Conservation (phyloP, 495 filamentous ascomycete species). For the Tricharina praecox region DNA sequence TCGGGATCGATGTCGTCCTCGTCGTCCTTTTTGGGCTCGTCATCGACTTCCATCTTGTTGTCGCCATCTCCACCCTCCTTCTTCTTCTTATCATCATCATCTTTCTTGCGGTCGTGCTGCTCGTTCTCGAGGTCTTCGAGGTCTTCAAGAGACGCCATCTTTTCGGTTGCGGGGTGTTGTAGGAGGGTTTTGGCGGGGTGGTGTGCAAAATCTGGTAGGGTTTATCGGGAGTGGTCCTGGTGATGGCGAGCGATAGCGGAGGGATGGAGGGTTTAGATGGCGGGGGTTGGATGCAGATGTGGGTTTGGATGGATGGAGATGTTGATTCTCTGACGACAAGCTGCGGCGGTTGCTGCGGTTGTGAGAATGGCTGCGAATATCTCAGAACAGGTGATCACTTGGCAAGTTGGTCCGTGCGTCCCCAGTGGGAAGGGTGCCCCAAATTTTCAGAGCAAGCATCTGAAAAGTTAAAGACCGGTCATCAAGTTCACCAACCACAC, state of each 20-base stretch:
- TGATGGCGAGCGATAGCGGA: not conserved
- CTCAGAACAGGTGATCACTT: not conserved
- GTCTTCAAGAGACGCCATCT: slow-evolving; percentile 77
- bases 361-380: not conserved
- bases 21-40: slow-evolving; percentile 50
- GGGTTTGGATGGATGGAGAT: not conserved
- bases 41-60: slow-evolving; percentile 70
- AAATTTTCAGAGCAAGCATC: slow-evolving; percentile 8
- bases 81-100: slow-evolving; percentile 52
- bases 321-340: not conserved
- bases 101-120: slow-evolving; percentile 43
- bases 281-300: slow-evolving; percentile 8
- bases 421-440: not conserved
- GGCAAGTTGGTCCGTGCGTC: not conserved
- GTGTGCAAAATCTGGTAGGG: slow-evolving; percentile 2
- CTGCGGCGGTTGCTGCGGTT: too few relatives aligned
- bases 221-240: not conserved
- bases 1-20: slow-evolving; percentile 78
- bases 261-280: too few relatives aligned
- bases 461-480: too few relatives aligned
- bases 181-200: not conserved
- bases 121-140: slow-evolving; percentile 54
- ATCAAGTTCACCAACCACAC: not conserved
- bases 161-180: slow-evolving; percentile 16
- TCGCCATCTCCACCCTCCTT: slow-evolving; percentile 45